A percentile compares a stretch with the other conserved stretches of the same genome.
phyloP scores from a whole-genome alignment of 495 filamentous ascomycete genomes.

The Penicillium arizonense region DNA sequence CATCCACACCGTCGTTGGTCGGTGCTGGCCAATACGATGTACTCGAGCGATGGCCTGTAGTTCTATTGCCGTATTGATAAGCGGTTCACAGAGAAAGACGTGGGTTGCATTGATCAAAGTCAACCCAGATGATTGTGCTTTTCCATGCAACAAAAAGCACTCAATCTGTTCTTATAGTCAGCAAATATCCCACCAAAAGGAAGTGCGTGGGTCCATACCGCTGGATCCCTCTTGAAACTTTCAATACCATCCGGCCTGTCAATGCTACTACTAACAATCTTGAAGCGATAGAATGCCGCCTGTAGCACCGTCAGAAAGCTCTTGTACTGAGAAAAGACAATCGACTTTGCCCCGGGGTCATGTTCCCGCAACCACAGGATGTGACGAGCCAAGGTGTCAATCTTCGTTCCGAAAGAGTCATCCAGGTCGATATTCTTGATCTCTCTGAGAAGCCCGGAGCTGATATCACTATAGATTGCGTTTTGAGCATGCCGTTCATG shows the following conservation, averaged over 20 bases:
- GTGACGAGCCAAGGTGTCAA: conserved; percentile 79
- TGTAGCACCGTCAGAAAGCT: conserved; percentile 76
- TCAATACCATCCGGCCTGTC: conserved; percentile 61
- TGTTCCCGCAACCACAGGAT: conserved; percentile 78
- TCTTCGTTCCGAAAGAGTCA: conserved; percentile 81
- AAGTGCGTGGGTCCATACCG: conserved; percentile 28
- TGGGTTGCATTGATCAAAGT: conserved; percentile 92
- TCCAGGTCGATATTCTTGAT: conserved; percentile 81
- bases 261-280: conserved; percentile 70
- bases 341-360: conserved; percentile 84
- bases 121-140: conserved; percentile 81
- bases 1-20: conserved; percentile 90
- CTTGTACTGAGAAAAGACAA: conserved; percentile 86
- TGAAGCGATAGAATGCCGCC: conserved; percentile 61
- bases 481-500: conserved; percentile 31
- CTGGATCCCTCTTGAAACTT: conserved; percentile 72
- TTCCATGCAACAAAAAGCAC: conserved; percentile 85
- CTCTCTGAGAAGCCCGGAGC: conserved; percentile 63
- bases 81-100: conserved; percentile 90
- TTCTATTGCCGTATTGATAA: conserved; percentile 90
- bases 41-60: conserved; percentile 92
- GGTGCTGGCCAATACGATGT: conserved; percentile 87
- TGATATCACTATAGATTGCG: conserved; percentile 77
- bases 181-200: not conserved
- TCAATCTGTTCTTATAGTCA: conserved; percentile 49